Evolutionary conservation across 768 basidiomycete species (phyloP).

Genomic region (Imleria badia): DNA sequence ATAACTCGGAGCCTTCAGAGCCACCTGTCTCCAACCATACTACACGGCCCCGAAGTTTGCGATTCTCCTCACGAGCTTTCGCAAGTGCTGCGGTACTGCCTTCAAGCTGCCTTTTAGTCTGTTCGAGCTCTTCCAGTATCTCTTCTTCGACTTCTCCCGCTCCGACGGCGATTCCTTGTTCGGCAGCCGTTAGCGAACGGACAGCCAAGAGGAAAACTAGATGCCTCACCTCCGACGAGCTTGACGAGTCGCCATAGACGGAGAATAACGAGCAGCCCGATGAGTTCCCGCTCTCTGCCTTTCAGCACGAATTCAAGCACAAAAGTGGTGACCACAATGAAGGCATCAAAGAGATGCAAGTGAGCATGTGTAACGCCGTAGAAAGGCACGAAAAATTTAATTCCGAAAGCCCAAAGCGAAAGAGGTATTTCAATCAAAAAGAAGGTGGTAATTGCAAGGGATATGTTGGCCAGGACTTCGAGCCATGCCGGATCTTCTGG

Average conservation of each 20-base stretch:
- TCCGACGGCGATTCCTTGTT: conserved; percentile 70
- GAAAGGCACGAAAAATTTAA: conserved; percentile 61
- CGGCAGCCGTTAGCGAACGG: background rate
- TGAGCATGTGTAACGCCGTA: conserved; percentile 50
- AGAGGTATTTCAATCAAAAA: conserved; percentile 80
- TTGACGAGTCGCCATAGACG: conserved; percentile 84
- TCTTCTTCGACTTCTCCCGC: conserved; percentile 70
- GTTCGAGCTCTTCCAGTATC: conserved; percentile 45
- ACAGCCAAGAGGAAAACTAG: background rate
- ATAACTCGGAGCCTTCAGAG: conserved; percentile 33
- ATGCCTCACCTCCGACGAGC: conserved; percentile 54
- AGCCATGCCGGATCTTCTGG: conserved; percentile 60
- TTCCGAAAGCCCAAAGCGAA: conserved; percentile 64
- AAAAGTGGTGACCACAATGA: conserved; percentile 72
- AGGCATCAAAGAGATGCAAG: conserved; percentile 74
- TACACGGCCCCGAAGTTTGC: conserved; percentile 45
- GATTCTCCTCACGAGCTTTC: conserved; percentile 52
- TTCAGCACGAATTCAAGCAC: conserved; percentile 66
- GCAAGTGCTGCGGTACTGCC: conserved; percentile 43
- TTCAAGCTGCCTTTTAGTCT: conserved; percentile 50
- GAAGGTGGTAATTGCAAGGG: conserved; percentile 64
- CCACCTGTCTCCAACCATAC: conserved; percentile 34
- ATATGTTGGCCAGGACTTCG: conserved; percentile 57
- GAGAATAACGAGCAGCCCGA: conserved; percentile 65
- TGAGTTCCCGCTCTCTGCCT: conserved; percentile 70